Evolutionary conservation across 2,329 filamentous ascomycete species (phyloP).

Genomic region (Furcasterigmium sp.): DNA sequence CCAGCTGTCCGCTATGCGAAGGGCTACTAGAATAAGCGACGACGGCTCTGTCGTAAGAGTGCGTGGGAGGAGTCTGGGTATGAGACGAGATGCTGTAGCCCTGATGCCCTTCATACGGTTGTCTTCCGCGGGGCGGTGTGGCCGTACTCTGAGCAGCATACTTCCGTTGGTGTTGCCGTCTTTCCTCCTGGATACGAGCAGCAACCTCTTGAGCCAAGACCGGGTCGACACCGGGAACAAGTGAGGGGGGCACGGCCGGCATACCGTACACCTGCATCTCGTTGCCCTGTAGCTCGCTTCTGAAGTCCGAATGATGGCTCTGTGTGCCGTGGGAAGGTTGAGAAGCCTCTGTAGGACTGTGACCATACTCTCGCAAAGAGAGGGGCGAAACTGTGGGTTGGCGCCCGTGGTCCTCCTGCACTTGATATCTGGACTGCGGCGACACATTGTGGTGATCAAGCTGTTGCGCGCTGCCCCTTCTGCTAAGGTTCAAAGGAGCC

Average conservation of each 20-base stretch:
- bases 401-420: conserved; percentile 8
- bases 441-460: conserved; percentile 22
- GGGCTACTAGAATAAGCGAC: conserved; percentile 30
- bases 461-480: conserved; percentile 25
- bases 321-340: conserved; percentile 24
- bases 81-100: conserved; percentile 12
- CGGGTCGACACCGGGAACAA: conserved; percentile 58
- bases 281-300: conserved; percentile 29
- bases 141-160: conserved; percentile 35
- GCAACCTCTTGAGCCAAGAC: conserved; percentile 50
- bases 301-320: conserved; percentile 22
- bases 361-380: conserved; percentile 27
- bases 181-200: conserved; percentile 52
- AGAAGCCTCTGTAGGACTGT: conserved; percentile 21
- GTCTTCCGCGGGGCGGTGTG: conserved; percentile 35
- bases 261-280: conserved; percentile 32
- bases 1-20: conserved; percentile 21
- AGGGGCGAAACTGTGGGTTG: conserved; percentile 20
- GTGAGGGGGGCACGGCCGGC: conserved; percentile 47
- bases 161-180: conserved; percentile 36
- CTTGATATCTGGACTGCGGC: conserved; percentile 11
- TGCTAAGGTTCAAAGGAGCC: conserved; percentile 38
- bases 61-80: conserved; percentile 25
- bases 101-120: conserved; percentile 10
- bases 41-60: conserved; percentile 34